A percentile compares a stretch with the other conserved stretches of the same genome.
Conservation (phyloP, 352 stramenopile species). For the Stramenopiles sp. region DNA sequence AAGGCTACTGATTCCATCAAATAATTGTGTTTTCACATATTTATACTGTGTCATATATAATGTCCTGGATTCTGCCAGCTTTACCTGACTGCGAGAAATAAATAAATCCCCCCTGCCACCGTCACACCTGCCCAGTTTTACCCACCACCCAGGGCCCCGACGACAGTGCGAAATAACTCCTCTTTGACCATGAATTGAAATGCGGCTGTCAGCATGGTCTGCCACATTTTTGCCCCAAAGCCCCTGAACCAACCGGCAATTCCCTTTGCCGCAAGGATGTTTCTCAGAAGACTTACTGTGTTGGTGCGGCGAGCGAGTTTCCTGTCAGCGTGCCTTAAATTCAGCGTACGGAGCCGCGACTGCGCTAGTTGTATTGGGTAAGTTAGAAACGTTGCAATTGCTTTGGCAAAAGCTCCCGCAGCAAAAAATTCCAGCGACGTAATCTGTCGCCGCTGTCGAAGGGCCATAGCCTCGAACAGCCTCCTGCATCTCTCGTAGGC, state of each 20-base stretch:
- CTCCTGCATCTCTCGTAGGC: conserved; percentile 76
- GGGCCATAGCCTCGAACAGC: conserved; percentile 23
- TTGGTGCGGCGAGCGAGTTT: conserved; percentile 26
- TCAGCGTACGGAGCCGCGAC: conserved; percentile 52
- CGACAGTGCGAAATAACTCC: conserved; percentile 47
- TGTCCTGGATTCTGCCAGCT: too few species aligned
- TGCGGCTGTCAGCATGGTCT: conserved; percentile 72
- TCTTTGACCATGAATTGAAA: conserved; percentile 82
- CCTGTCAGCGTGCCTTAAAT: conserved; percentile 15
- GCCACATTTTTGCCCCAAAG: conserved; percentile 72
- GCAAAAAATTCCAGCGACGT: conserved; percentile 63
- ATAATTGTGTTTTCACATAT: too few species aligned
- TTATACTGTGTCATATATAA: too few species aligned
- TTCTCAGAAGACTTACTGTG: conserved; percentile 32
- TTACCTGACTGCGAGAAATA: too few species aligned
- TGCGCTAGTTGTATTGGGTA: conserved; percentile 82
- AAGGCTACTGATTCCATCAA: too few species aligned
- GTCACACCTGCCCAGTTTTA: too few species aligned
- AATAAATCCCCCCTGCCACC: too few species aligned
- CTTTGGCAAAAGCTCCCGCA: conserved; percentile 67
- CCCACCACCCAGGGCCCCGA: conserved; percentile 33
- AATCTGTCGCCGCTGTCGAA: conserved; percentile 25
- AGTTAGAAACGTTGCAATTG: conserved; percentile 66
- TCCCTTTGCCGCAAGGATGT: conserved; percentile 38
- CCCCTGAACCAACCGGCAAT: conserved; percentile 57